Percentiles rank a stretch among this genome's conserved stretches.
Evolutionary conservation across 805 yeast genomes (phyloP).

Genomic region (Zygosaccharomyces rouxii): DNA sequence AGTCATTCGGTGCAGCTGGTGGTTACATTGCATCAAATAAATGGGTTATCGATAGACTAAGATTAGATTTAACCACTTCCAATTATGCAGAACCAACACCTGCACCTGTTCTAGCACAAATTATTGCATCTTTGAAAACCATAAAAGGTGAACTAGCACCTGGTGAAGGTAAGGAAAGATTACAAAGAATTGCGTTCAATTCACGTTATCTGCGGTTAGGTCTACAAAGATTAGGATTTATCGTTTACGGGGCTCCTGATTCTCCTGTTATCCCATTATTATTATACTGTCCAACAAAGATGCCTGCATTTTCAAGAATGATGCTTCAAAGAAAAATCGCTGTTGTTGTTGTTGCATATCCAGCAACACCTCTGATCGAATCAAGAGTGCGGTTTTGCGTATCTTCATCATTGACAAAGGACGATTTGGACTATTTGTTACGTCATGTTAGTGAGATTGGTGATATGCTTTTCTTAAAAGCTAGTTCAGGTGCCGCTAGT

Average conservation of each 20-base stretch:
- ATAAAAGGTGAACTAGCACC: slow-evolving; percentile 81
- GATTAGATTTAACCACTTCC: slow-evolving; percentile 67
- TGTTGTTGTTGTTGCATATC: slow-evolving; percentile 94
- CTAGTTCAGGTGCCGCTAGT: slow-evolving; percentile 73
- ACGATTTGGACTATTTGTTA: slow-evolving; percentile 80
- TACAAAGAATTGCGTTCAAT: slow-evolving; percentile 91
- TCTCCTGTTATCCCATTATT: slow-evolving; percentile 92
- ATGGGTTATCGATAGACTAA: slow-evolving; percentile 64
- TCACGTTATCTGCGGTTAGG: slow-evolving; percentile 91
- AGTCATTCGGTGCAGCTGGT: slow-evolving; percentile 98
- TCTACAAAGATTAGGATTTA: slow-evolving; percentile 85
- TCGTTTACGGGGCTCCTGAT: slow-evolving; percentile 91
- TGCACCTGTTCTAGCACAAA: slow-evolving; percentile 90
- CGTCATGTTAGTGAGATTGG: slow-evolving; percentile 73
- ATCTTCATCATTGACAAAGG: slow-evolving; percentile 86
- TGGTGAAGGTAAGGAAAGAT: slow-evolving; percentile 88
- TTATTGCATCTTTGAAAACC: slow-evolving; percentile 70
- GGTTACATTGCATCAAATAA: slow-evolving; percentile 87
- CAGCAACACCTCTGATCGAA: slow-evolving; percentile 89
- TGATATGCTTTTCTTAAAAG: slow-evolving; percentile 67
- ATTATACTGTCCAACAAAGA: slow-evolving; percentile 84
- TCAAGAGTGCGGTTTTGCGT: slow-evolving; percentile 92
- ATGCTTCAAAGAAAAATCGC: slow-evolving; percentile 79
- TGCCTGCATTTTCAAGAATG: slow-evolving; percentile 87
- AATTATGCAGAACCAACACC: slow-evolving; percentile 80